These are phyloP conservation scores for Talaromyces piceae DNA, from an alignment of 2,329 filamentous ascomycete genomes.

Conservation along the genomic window DNA sequence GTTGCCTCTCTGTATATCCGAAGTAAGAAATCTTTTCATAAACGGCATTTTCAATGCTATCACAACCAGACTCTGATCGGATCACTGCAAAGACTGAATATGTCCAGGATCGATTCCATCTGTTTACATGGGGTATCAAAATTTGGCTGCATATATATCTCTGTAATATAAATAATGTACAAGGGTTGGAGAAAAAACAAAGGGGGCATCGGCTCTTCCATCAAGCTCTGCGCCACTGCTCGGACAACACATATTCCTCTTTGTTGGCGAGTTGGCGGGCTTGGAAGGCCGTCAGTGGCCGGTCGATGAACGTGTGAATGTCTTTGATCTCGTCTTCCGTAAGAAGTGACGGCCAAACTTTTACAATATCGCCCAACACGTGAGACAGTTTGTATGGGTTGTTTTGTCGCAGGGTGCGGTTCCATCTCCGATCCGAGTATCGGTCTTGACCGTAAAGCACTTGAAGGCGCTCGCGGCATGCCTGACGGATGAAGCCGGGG, in stretches of 20 bases:
- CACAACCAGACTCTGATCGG: no score
- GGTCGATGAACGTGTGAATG: slow-evolving; percentile 9
- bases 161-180: not conserved
- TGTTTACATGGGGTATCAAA: not conserved
- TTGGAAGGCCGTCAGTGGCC: slow-evolving; percentile 1
- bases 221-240: slow-evolving; percentile 4
- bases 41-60: not conserved
- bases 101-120: not conserved
- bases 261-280: not conserved
- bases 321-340: slow-evolving; percentile 16
- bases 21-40: not conserved
- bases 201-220: not conserved
- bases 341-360: slow-evolving; percentile 28
- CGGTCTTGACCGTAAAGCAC: slow-evolving; percentile 28
- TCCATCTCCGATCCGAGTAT: slow-evolving; percentile 24
- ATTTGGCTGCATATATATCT: not conserved
- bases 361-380: slow-evolving; percentile 26
- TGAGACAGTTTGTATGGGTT: slow-evolving; percentile 27
- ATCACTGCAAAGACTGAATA: not conserved
- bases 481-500: slow-evolving; percentile 21
- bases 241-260: slow-evolving; percentile 5
- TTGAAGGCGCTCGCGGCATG: slow-evolving; percentile 30
- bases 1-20: not conserved
- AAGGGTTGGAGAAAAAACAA: no score
- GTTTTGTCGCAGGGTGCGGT: slow-evolving; percentile 28